Evolutionary conservation across 306 rosid genomes (phyloP).

Genomic region (Abrus precatorius): DNA sequence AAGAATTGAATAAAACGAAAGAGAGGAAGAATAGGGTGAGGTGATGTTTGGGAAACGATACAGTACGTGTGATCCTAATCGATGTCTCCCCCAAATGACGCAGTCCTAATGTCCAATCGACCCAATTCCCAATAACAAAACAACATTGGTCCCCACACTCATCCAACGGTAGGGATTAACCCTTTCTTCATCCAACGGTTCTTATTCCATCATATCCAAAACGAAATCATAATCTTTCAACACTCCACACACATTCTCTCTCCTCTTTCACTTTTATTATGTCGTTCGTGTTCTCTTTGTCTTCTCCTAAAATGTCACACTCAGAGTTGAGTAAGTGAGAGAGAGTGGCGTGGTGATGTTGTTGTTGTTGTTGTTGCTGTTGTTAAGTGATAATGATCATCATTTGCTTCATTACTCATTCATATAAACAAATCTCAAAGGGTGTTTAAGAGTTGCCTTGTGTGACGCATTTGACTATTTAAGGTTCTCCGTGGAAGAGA

Average conservation of each 20-base stretch:
- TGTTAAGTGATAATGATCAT: neutral
- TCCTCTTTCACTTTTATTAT: neutral
- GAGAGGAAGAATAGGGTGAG: neutral
- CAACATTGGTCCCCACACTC: conserved; percentile 7
- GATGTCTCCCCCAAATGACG: conserved; percentile 62
- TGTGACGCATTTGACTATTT: conserved; percentile 33
- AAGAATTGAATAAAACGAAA: neutral
- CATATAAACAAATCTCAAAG: neutral
- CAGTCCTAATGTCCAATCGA: conserved; percentile 53
- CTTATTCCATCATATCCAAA: conserved; percentile 1
- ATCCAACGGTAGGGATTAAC: conserved; percentile 51
- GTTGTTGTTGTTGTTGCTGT: too few relatives aligned
- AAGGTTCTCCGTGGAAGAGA: conserved; percentile 9
- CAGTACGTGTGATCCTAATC: conserved; percentile 34
- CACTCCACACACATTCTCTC: conserved; percentile 2
- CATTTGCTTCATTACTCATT: neutral
- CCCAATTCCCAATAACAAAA: conserved; percentile 58
- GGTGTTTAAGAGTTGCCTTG: neutral
- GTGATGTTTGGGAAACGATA: conserved; percentile 23
- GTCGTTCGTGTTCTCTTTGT: conserved; percentile 40
- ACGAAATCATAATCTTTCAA: conserved; percentile 15
- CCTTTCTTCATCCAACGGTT: conserved; percentile 40
- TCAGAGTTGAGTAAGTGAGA: neutral
- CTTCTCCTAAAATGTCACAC: conserved; percentile 37
- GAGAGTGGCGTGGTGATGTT: neutral